These are phyloP conservation scores for Nicotiana benthamiana DNA, from an alignment of 257 asterid genomes.

Conservation along the genomic window DNA sequence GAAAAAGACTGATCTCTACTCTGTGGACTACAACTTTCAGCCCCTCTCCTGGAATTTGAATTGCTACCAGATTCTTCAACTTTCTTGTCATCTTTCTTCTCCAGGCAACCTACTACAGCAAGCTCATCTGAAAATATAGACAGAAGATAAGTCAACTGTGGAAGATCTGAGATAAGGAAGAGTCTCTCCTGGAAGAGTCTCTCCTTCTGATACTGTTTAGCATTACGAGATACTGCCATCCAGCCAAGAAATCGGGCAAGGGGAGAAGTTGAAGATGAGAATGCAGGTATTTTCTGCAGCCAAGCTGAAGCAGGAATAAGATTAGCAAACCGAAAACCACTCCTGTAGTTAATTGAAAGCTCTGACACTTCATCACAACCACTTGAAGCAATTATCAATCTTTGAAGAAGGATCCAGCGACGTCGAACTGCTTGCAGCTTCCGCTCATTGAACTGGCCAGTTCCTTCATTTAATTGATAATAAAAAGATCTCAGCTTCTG, in stretches of 20 bases:
- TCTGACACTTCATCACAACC: conserved; percentile 65
- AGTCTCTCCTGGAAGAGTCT: conserved; percentile 83
- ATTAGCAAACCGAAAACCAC: conserved; percentile 74
- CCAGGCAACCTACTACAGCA: conserved; percentile 46
- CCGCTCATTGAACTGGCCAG: conserved; percentile 30
- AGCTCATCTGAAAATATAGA: conserved; percentile 85
- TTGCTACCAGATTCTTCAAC: conserved; percentile 27
- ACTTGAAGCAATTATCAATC: conserved; percentile 83
- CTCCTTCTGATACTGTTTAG: conserved; percentile 70
- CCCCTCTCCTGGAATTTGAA: conserved; percentile 23
- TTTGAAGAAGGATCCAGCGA: conserved; percentile 71
- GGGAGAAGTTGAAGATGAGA: conserved; percentile 71
- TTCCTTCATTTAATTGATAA: conserved; percentile 55
- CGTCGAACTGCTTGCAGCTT: conserved; percentile 67
- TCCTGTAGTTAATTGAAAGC: conserved; percentile 35
- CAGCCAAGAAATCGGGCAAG: conserved; percentile 82
- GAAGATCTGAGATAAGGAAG: conserved; percentile 82
- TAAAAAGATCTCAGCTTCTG: conserved; percentile 39
- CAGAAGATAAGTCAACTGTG: conserved; percentile 58
- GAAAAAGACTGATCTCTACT: conserved; percentile 46
- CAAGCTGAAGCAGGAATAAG: conserved; percentile 73
- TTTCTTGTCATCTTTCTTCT: conserved; percentile 34
- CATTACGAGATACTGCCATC: conserved; percentile 94
- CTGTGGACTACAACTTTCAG: conserved; percentile 29
- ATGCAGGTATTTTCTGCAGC: conserved; percentile 66